Conservation (phyloP, 306 rosid species). For the Castanopsis chinensis region DNA sequence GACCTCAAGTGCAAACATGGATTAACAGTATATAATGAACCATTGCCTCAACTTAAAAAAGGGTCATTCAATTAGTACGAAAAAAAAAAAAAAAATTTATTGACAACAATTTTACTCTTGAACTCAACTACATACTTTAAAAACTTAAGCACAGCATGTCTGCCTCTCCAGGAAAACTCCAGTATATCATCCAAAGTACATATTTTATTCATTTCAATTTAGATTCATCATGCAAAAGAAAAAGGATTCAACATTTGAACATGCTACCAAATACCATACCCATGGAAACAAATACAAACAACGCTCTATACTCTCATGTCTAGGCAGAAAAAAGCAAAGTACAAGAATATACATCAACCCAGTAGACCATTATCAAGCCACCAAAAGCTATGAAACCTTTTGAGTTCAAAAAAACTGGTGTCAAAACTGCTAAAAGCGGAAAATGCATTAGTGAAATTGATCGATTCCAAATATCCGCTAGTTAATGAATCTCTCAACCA, state of each 20-base stretch:
- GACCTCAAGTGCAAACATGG: neutral
- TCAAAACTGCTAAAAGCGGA: neutral
- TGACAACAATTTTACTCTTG: neutral
- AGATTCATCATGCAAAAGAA: neutral
- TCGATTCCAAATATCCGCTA: neutral
- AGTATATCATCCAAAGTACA: neutral
- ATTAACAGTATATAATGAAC: neutral
- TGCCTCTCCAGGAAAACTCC: neutral
- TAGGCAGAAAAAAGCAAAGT: neutral
- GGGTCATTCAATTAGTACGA: neutral
- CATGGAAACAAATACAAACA: constrained; percentile 12
- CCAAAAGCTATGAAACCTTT: neutral
- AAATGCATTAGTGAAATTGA: neutral
- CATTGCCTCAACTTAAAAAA: neutral
- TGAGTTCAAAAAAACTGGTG: neutral
- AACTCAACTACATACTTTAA: neutral
- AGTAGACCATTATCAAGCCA: neutral
- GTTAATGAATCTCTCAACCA: neutral
- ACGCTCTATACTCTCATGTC: neutral
- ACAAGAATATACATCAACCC: neutral
- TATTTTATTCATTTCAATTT: neutral
- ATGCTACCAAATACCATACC: neutral
- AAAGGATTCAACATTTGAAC: neutral
- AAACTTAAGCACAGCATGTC: neutral
- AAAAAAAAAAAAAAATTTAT: no score